A percentile compares a stretch with the other conserved stretches of the same genome.
Conservation (phyloP, 495 filamentous ascomycete species). For the Neurospora sp. region DNA sequence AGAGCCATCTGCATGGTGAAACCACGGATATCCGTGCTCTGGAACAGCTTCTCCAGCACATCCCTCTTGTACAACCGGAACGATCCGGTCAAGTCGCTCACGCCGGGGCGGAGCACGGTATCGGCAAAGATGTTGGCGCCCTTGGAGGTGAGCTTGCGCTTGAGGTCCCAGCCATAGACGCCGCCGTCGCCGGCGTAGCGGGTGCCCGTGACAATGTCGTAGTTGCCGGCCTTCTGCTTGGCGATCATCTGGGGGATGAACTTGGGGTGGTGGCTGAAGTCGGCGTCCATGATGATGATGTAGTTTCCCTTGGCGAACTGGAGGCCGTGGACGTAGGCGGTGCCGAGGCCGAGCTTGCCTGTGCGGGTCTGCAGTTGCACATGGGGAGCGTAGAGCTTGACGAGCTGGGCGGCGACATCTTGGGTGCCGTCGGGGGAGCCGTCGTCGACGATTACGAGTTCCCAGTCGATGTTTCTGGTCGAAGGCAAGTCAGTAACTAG, state of each 20-base stretch:
- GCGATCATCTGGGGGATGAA: constrained; percentile 85
- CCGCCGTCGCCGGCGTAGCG: constrained; percentile 85
- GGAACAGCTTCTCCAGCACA: constrained; percentile 83
- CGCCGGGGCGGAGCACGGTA: constrained; percentile 87
- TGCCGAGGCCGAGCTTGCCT: constrained; percentile 93
- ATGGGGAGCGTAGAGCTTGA: constrained; percentile 66
- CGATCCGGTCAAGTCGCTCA: constrained; percentile 89
- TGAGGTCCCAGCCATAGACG: constrained; percentile 95
- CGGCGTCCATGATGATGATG: constrained; percentile 99
- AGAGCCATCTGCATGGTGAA: constrained; percentile 99
- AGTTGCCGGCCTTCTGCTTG: constrained; percentile 57
- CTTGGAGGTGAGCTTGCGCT: constrained; percentile 84
- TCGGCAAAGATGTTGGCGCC: constrained; percentile 95
- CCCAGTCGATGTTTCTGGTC: constrained; percentile 83
- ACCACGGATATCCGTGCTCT: constrained; percentile 82
- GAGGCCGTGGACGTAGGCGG: constrained; percentile 92
- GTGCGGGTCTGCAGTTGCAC: constrained; percentile 77
- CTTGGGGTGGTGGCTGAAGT: constrained; percentile 97
- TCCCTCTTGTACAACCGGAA: constrained; percentile 89
- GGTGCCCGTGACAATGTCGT: constrained; percentile 95
- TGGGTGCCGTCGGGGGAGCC: constrained; percentile 94
- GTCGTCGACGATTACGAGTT: constrained; percentile 95
- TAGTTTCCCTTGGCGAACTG: constrained; percentile 81
- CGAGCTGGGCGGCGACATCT: constrained; percentile 77
- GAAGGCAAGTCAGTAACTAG: not conserved